These are phyloP conservation scores for Blastocladiella britannica DNA, from an alignment of 192 early-diverging fungal species.

Conservation along the genomic window DNA sequence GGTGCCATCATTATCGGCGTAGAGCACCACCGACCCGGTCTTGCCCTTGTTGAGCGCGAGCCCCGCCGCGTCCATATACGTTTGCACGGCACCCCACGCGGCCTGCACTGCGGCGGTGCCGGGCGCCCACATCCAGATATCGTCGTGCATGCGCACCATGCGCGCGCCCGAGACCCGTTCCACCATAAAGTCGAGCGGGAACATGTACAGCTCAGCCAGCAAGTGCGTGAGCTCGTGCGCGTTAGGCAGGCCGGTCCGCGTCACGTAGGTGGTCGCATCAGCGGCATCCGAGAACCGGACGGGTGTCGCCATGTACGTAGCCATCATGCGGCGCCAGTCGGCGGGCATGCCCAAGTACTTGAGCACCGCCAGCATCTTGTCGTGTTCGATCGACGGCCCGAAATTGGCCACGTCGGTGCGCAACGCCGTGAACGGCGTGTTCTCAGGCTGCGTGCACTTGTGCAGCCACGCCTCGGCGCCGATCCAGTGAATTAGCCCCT, in stretches of 20 bases:
- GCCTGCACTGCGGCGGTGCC: constrained; percentile 2
- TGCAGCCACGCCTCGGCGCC: constrained; percentile 4
- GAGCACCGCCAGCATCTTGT: constrained; percentile 1
- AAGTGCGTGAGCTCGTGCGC: constrained; percentile 3
- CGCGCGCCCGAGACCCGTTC: constrained; percentile 1
- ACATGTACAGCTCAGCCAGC: constrained; percentile 4
- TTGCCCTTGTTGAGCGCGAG: constrained; percentile 6
- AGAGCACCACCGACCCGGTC: constrained; percentile 7
- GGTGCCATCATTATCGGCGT: no score
- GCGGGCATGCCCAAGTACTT: constrained; percentile 5
- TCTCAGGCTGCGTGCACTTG: constrained; percentile 2
- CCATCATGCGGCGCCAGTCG: constrained; percentile 5
- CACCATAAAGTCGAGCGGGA: constrained; percentile 3
- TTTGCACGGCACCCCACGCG: constrained; percentile 5
- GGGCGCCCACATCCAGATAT: constrained; percentile 7
- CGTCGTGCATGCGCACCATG: constrained; percentile 6
- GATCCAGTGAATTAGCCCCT: no score
- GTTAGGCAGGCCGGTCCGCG: constrained; percentile 2
- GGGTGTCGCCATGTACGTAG: constrained; percentile 2
- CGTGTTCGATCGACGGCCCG: constrained; percentile 11
- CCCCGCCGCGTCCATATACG: background rate
- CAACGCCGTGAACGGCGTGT: constrained; percentile 6
- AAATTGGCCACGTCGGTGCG: constrained; percentile 11
- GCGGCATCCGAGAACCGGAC: constrained; percentile 2
- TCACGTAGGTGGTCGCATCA: constrained; percentile 1